A percentile compares a stretch with the other conserved stretches of the same genome.
These are phyloP conservation scores for Biscutella auriculata DNA, from an alignment of 441 rosid genomes.

Conservation along the genomic window DNA sequence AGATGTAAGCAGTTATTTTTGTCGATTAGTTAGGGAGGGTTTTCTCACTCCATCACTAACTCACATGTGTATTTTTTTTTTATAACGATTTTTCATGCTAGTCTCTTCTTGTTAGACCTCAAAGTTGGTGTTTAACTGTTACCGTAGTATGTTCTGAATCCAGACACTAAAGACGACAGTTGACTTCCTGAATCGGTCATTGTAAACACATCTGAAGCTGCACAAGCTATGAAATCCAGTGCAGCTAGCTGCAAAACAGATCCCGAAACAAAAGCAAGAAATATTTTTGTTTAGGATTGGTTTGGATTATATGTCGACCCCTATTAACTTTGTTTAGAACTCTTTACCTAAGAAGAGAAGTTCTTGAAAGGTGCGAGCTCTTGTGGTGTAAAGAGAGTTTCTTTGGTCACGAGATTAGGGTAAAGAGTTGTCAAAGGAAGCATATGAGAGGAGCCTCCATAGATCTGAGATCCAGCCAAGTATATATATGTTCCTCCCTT, in stretches of 20 bases:
- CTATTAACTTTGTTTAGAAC: too few species aligned
- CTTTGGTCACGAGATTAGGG: conserved; percentile 82
- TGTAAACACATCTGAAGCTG: conserved; percentile 73
- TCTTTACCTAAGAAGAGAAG: conserved; percentile 73
- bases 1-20: too few species aligned
- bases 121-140: too few species aligned
- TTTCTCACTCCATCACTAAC: too few species aligned
- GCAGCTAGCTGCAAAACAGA: conserved; percentile 59
- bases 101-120: conserved; percentile 89
- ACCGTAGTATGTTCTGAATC: too few species aligned
- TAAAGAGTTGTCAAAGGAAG: conserved; percentile 58
- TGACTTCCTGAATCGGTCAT: conserved; percentile 95
- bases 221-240: conserved; percentile 70
- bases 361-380: conserved; percentile 81
- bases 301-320: too few species aligned
- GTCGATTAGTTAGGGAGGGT: too few species aligned
- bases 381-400: conserved; percentile 54
- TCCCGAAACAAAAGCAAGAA: too few species aligned
- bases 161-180: conserved; percentile 60
- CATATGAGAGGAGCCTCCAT: conserved; percentile 67
- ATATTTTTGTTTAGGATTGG: too few species aligned
- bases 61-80: too few species aligned
- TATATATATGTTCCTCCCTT: conserved; percentile 57
- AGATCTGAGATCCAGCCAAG: conserved; percentile 68
- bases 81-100: too few species aligned